These are phyloP conservation scores for Calocybe gambosa DNA, from an alignment of 1,284 basidiomycete species.

Conservation along the genomic window DNA sequence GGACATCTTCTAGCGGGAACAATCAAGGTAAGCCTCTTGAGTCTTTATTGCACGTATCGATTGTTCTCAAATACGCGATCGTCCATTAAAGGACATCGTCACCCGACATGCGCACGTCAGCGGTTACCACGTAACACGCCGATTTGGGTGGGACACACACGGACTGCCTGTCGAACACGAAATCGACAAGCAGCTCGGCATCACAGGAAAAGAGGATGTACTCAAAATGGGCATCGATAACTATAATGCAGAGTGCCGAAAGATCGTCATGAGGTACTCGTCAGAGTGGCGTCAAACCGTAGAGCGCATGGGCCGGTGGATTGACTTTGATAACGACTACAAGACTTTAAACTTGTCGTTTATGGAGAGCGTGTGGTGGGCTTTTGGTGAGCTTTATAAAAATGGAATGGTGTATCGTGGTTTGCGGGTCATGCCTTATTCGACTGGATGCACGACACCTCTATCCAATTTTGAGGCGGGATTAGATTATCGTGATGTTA, in stretches of 20 bases:
- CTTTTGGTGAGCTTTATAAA: constrained; percentile 90
- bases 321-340: constrained; percentile 99
- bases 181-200: constrained; percentile 96
- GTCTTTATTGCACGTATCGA: background rate
- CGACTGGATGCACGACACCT: constrained; percentile 93
- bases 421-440: constrained; percentile 97
- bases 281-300: constrained; percentile 93
- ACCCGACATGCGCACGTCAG: constrained; percentile 93
- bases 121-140: constrained; percentile 89
- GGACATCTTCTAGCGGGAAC: constrained; percentile 90
- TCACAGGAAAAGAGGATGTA: constrained; percentile 92
- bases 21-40: constrained; percentile 69
- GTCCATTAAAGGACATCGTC: constrained; percentile 74
- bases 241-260: constrained; percentile 96
- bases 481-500: constrained; percentile 89
- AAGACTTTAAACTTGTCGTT: constrained; percentile 92
- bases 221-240: constrained; percentile 94
- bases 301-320: constrained; percentile 98
- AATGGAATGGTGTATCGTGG: constrained; percentile 96
- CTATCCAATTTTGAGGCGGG: constrained; percentile 98
- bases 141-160: constrained; percentile 99
- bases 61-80: background rate
- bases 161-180: constrained; percentile 99
- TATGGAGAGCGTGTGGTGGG: constrained; percentile 99
- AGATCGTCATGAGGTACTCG: constrained; percentile 97